Evolutionary conservation across 2,329 filamentous ascomycete genomes (phyloP).

Genomic region (Penicillium digitatum): DNA sequence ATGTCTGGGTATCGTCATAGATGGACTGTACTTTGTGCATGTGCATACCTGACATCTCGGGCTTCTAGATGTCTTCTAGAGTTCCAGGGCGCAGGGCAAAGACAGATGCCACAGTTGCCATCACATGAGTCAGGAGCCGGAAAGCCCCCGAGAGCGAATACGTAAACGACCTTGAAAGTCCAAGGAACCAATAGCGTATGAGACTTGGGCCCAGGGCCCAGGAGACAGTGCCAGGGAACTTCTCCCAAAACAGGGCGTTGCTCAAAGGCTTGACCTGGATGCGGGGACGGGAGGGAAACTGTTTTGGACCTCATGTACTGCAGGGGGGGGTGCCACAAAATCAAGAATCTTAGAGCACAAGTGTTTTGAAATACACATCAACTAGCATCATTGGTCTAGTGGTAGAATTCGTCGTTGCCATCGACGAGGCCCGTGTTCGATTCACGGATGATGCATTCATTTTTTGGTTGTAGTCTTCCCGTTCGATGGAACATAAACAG

Average conservation of each 20-base stretch:
- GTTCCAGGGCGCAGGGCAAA: constrained; percentile 1
- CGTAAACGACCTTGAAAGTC: background rate
- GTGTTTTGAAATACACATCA: too few relatives aligned
- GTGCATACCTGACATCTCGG: background rate
- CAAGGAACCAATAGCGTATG: background rate
- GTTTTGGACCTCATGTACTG: too few relatives aligned
- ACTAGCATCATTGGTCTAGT: constrained; percentile 44
- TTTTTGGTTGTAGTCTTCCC: constrained; percentile 13
- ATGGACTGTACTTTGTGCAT: background rate
- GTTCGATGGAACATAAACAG: background rate
- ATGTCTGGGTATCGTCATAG: background rate
- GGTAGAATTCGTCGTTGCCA: constrained; percentile 47
- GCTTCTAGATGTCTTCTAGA: background rate
- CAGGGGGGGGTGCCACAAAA: too few relatives aligned
- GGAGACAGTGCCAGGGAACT: background rate
- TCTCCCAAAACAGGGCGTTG: background rate
- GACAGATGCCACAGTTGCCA: background rate
- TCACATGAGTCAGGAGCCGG: background rate
- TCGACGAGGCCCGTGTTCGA: constrained; percentile 48
- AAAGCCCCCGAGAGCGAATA: background rate
- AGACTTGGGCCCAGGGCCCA: background rate
- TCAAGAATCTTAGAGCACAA: too few relatives aligned
- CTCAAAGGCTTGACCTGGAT: background rate
- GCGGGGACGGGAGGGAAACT: too few relatives aligned
- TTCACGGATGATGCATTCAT: constrained; percentile 44